Evolutionary conservation across 257 asterid species (phyloP).

Genomic region (Petrea volubilis): DNA sequence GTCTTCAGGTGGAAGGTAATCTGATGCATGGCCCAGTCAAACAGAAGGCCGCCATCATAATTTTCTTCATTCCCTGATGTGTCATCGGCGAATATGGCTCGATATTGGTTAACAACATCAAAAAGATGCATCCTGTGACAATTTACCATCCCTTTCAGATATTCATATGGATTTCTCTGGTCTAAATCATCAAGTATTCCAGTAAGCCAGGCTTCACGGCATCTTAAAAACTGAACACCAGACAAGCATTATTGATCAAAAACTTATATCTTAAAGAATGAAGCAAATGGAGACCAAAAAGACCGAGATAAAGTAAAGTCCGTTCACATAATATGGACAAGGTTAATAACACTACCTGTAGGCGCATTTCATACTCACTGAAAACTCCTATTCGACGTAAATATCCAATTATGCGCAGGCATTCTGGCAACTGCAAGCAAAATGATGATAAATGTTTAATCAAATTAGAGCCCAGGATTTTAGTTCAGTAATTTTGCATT

Average conservation of each 20-base stretch:
- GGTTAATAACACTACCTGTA: slow-evolving; percentile 57
- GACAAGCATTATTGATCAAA: slow-evolving; percentile 34
- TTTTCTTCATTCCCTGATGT: slow-evolving; percentile 95
- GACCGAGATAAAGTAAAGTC: not conserved
- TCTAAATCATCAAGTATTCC: slow-evolving; percentile 93
- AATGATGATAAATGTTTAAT: slow-evolving; percentile 11
- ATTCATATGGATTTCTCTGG: slow-evolving; percentile 95
- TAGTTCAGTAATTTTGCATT: slow-evolving; percentile 1
- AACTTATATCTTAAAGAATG: not conserved
- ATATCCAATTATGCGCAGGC: slow-evolving; percentile 95
- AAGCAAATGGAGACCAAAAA: not conserved
- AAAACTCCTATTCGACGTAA: slow-evolving; percentile 96
- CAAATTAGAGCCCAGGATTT: slow-evolving; percentile 3
- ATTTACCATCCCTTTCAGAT: slow-evolving; percentile 86
- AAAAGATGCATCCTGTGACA: slow-evolving; percentile 93
- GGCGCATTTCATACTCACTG: slow-evolving; percentile 94
- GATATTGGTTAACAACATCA: slow-evolving; percentile 97
- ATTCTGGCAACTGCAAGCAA: slow-evolving; percentile 82
- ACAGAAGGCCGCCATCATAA: slow-evolving; percentile 96
- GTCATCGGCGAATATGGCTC: slow-evolving; percentile 95
- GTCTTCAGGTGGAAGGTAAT: slow-evolving; percentile 79
- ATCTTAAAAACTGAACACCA: slow-evolving; percentile 74
- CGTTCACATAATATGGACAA: not conserved
- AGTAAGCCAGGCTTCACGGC: slow-evolving; percentile 96
- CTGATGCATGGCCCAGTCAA: slow-evolving; percentile 99